Conservation (phyloP, 2,329 filamentous ascomycete genomes). For the Fusarium pilosicola region DNA sequence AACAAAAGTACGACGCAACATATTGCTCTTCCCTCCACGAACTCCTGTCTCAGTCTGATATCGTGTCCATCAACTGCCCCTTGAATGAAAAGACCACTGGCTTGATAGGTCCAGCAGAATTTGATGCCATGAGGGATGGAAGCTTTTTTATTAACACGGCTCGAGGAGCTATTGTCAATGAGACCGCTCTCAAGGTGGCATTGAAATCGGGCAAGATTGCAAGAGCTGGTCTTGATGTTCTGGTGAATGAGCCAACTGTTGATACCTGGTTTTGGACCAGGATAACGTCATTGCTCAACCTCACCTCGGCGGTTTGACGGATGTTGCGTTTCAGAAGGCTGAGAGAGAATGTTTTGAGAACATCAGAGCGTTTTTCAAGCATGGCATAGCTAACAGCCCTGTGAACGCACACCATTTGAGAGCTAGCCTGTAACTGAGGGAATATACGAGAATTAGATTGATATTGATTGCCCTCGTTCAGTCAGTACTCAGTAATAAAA, state of each 20-base stretch:
- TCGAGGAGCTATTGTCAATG: conserved; percentile 58
- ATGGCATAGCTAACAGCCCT: conserved; percentile 31
- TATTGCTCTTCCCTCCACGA: conserved; percentile 50
- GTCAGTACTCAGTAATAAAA: background rate
- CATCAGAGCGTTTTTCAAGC: conserved; percentile 38
- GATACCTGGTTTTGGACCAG: conserved; percentile 32
- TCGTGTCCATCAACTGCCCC: conserved; percentile 51
- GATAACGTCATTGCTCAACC: conserved; percentile 52
- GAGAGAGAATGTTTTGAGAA: conserved; percentile 52
- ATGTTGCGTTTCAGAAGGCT: conserved; percentile 52
- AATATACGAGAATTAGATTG: background rate
- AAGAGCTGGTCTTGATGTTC: conserved; percentile 58
- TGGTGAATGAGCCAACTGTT: conserved; percentile 53
- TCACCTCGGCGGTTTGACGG: conserved; percentile 56
- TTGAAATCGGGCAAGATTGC: conserved; percentile 56
- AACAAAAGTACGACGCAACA: conserved; percentile 47
- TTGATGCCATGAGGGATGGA: conserved; percentile 58
- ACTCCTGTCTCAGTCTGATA: conserved; percentile 52
- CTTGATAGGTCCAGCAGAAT: conserved; percentile 51
- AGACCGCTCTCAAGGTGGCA: conserved; percentile 55
- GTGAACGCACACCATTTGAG: conserved; percentile 14
- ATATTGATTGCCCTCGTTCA: background rate
- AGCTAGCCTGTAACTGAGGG: background rate
- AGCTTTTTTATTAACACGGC: conserved; percentile 60
- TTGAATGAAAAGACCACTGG: conserved; percentile 51